Base-by-base conservation (phyloP, 129 eudicot genomes). In the Centrapalus pauciflorus region DNA sequence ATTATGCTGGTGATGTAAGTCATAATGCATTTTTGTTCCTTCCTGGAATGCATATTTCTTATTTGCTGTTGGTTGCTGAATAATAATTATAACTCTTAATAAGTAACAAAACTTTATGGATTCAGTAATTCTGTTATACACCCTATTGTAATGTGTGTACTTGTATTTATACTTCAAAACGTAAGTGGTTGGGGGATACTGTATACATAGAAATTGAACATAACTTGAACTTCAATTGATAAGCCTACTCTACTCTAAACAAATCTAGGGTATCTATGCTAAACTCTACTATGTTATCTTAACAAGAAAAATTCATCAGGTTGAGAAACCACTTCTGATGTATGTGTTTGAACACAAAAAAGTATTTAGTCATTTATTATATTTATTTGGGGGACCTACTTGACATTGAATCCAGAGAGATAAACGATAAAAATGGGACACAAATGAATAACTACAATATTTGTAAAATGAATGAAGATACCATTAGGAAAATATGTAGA, bases 1-100 rank as follows among this genome's bases (percentile, higher is more conserved):
- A 90, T 78, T 90, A 90, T 76, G 97, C 97, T 66, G 97, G 97
- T 65, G 97, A 87, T 70, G 97, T 90, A 82, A 82, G 97, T 79
- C 48, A 37, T 37, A 20, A 19, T 2, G 34, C 35, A 13, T 24
- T 23, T 48, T 0, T 27, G 19, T 19, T 41, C 16, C 25, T 20
- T 35, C 19, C 30, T 5, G 8, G 48, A 34, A 17, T 35, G 56
- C 24, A 64, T 64, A 41, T 41, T 26, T 43, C 21, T 4, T 16
- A 1, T 23, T 57, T n/a, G 14, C 0, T 40, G 14, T 3, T 50
- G 20, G n/a, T 2, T 73, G 65, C 29, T 48, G 54, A 46, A 46
- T 14, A 46, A 46, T 16, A 46, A 46, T 23, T 14, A 9, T 17
- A 48, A 41, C 8, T n/a, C 37, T 21, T 6, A 35, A 11, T 19